phyloP scores from a whole-genome alignment of 768 basidiomycete species.

The Sistotremastrum niveocremeum region DNA sequence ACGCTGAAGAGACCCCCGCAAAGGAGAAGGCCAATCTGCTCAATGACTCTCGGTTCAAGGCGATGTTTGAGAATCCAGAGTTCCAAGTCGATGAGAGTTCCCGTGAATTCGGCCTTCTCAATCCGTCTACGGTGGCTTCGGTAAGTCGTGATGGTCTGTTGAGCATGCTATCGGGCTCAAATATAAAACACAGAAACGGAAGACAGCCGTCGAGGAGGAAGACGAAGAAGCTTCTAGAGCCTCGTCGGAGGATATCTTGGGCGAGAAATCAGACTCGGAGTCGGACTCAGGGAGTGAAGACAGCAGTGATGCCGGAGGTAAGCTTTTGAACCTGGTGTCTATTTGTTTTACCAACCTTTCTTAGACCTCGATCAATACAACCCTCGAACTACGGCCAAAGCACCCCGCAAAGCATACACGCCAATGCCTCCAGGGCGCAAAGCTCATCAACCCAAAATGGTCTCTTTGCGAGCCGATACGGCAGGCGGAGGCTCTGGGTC shows the following conservation, averaged over 20 bases:
- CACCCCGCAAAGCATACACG: neutral
- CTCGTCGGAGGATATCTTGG: constrained; percentile 42
- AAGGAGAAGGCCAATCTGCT: constrained; percentile 36
- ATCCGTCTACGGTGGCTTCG: constrained; percentile 68
- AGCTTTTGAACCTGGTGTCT: constrained; percentile 5
- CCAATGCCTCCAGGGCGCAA: neutral
- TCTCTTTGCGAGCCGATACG: neutral
- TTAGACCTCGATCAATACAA: constrained; percentile 2
- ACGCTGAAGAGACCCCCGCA: constrained; percentile 13
- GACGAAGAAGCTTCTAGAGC: constrained; percentile 72
- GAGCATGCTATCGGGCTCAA: constrained; percentile 5
- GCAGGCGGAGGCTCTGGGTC: neutral
- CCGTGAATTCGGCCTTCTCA: constrained; percentile 83
- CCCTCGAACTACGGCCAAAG: neutral
- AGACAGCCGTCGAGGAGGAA: constrained; percentile 80
- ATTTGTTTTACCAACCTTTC: neutral
- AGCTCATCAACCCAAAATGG: neutral
- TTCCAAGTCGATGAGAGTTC: constrained; percentile 84
- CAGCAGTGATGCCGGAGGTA: constrained; percentile 49
- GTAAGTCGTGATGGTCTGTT: constrained; percentile 19
- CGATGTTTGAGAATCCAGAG: constrained; percentile 81
- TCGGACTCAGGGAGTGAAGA: constrained; percentile 28
- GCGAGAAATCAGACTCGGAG: constrained; percentile 16
- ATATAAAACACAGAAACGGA: constrained; percentile 20
- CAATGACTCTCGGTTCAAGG: constrained; percentile 79